Base-by-base conservation (phyloP, 371 early-diverging fungal species). In the Mucor piriformis region DNA sequence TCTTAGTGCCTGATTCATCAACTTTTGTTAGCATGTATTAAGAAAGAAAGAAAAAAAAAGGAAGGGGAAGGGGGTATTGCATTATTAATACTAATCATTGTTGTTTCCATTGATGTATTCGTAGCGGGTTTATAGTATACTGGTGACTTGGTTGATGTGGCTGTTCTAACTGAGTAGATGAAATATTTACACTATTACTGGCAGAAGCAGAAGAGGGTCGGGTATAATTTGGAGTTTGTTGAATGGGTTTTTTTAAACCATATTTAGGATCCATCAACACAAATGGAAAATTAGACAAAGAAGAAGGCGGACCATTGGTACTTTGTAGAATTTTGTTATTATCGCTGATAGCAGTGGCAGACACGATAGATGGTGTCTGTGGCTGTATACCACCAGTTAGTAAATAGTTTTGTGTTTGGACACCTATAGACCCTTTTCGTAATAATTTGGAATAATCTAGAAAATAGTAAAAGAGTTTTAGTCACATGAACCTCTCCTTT, bases 361-460 rank as follows among this genome's bases (percentile, higher is more conserved):
- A 50, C 6, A 34, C 32, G 18, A 12, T 50, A 1, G 56, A 27
- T 16, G 32, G 18, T 25, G 33, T 33, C 12, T 37, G 24, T 12
- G 7, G 16, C 24, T 49, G 7, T 25, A 34, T 10, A 2, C 42
- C 56, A 21, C 33, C 50, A 37, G 49, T 24, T 37, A 60, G n/a
- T 4, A 66, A 15, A 10, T 61, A 57, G 20, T 66, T 66, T 33
- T 57, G 57, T 32, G 61, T 59, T 20, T 68, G 68, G 3, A 63
- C 64, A 3, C 50, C 63, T 38, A 68, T 60, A 0, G 68, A 59
- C 20, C 68, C 68, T 38, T 60, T 63, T 27, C 51, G 49, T 16
- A 68, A 37, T 37, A 68, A 25, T 20, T 68, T 68, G 7, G 68
- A 63, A 49, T 68, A 68, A 34, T 68, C 68, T 68, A 53, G 7